Percentiles rank a stretch among this genome's conserved stretches.
These are phyloP conservation scores for Pythium plurisporium DNA, from an alignment of 352 stramenopile species.

Conservation along the genomic window DNA sequence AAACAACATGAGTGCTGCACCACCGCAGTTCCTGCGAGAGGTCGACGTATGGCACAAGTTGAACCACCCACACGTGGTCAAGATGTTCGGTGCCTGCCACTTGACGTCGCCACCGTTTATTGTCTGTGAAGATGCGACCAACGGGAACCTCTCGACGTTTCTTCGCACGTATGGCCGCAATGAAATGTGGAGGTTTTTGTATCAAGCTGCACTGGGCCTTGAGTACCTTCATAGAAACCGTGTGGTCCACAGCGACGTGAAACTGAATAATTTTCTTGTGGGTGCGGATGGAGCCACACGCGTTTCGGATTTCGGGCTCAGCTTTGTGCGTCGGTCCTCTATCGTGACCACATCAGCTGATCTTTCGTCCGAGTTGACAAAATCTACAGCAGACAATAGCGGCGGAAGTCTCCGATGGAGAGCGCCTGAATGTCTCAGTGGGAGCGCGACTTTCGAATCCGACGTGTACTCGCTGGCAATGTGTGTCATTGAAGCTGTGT, in stretches of 20 bases:
- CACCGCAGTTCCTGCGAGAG: conserved; percentile 19
- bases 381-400: neutral
- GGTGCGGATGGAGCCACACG: conserved; percentile 22
- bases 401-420: conserved; percentile 21
- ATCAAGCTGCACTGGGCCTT: conserved; percentile 35
- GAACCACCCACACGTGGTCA: conserved; percentile 25
- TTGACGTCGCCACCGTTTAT: conserved; percentile 27
- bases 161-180: neutral
- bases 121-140: conserved; percentile 22
- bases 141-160: conserved; percentile 16
- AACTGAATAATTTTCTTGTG: conserved; percentile 31
- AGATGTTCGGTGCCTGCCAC: conserved; percentile 33
- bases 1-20: neutral
- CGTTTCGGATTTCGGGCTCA: conserved; percentile 27
- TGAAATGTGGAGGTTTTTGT: conserved; percentile 22
- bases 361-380: too few species aligned
- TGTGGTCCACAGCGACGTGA: conserved; percentile 62
- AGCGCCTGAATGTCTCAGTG: conserved; percentile 27
- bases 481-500: conserved; percentile 37
- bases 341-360: too few species aligned
- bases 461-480: conserved; percentile 44
- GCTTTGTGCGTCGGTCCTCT: neutral
- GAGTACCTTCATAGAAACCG: conserved; percentile 38
- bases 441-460: conserved; percentile 7
- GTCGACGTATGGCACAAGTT: conserved; percentile 30